phyloP scores from a whole-genome alignment of 2,329 filamentous ascomycete species.

The Claviceps sp. region DNA sequence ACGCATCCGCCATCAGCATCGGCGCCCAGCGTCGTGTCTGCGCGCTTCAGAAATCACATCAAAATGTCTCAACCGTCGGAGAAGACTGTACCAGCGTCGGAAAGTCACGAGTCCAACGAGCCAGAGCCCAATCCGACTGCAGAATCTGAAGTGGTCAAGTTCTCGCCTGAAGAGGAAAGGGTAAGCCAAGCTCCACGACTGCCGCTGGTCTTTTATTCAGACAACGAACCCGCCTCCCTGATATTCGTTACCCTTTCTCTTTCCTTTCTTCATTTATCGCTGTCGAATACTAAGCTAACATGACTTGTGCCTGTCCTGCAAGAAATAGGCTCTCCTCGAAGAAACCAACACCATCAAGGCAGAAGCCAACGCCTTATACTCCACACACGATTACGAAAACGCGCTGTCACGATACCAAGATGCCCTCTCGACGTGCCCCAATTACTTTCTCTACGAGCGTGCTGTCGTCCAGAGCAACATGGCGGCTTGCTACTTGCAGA shows the following conservation, averaged over 20 bases:
- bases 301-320: background rate
- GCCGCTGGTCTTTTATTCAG: background rate
- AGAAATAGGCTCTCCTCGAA: constrained; percentile 45
- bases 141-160: constrained; percentile 20
- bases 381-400: constrained; percentile 54
- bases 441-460: constrained; percentile 76
- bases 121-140: constrained; percentile 1
- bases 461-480: constrained; percentile 84
- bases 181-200: constrained; percentile 17
- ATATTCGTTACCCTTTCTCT: background rate
- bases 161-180: constrained; percentile 43
- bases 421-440: constrained; percentile 65
- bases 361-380: constrained; percentile 70
- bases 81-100: background rate
- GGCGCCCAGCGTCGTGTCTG: background rate
- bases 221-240: background rate
- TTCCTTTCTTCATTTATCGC: background rate
- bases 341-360: constrained; percentile 63
- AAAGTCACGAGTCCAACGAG: background rate
- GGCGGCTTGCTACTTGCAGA: constrained; percentile 74
- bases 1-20: background rate
- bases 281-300: background rate
- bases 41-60: background rate
- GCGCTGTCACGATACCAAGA: constrained; percentile 75
- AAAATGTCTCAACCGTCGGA: background rate